phyloP scores from a whole-genome alignment of 768 basidiomycete genomes.

The Cystofilobasidium capitatum region DNA sequence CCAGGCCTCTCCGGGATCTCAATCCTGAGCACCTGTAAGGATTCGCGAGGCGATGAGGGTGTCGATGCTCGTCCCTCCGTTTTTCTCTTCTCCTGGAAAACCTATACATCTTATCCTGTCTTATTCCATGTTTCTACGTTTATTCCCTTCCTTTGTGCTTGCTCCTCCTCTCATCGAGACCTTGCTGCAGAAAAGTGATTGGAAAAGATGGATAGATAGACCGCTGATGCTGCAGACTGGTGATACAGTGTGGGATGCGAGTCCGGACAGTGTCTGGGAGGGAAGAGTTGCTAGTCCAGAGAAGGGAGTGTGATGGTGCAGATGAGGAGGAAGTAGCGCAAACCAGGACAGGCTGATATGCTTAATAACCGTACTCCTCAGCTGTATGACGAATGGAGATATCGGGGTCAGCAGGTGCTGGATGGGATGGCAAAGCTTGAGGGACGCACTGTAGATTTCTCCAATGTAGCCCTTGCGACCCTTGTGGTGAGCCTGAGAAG shows the following conservation, averaged over 20 bases:
- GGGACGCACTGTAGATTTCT: conserved; percentile 22
- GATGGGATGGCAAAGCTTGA: background rate
- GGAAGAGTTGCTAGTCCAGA: background rate
- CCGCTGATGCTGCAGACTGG: too few relatives aligned
- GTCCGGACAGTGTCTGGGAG: too few relatives aligned
- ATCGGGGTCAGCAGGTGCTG: background rate
- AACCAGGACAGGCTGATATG: background rate
- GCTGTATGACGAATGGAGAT: background rate
- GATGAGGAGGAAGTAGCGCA: background rate
- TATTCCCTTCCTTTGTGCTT: too few relatives aligned
- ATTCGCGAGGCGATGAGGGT: too few relatives aligned
- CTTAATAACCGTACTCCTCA: conserved; percentile 27
- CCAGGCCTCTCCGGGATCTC: background rate
- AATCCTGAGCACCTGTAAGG: background rate
- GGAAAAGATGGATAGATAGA: too few relatives aligned
- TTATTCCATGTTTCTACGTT: too few relatives aligned
- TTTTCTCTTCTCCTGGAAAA: too few relatives aligned
- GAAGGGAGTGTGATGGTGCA: background rate
- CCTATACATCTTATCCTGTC: too few relatives aligned
- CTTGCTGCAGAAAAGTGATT: too few relatives aligned
- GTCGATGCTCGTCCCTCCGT: too few relatives aligned
- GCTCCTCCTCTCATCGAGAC: too few relatives aligned
- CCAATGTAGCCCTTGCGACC: conserved; percentile 13
- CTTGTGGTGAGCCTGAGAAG: conserved; percentile 5
- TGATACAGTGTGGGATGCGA: too few relatives aligned